These are phyloP conservation scores for Dorcoceras hygrometricum DNA, from an alignment of 257 asterid species.

Conservation along the genomic window DNA sequence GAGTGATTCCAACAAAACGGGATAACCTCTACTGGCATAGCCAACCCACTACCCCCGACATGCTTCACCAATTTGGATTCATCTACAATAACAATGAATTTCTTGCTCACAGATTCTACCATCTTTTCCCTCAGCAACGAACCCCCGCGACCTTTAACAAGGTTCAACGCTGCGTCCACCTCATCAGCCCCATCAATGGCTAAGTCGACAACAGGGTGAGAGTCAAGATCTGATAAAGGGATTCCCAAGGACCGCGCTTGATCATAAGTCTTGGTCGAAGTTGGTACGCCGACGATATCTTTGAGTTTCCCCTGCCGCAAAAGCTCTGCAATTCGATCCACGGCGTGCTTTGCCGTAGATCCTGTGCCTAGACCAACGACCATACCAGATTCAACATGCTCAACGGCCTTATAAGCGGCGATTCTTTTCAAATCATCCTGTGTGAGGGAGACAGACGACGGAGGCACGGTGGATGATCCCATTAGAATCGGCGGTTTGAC, in stretches of 20 bases:
- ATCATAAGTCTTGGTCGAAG: conserved; percentile 47
- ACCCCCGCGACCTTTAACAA: conserved; percentile 72
- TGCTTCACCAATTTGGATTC: conserved; percentile 54
- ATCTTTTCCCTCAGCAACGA: conserved; percentile 56
- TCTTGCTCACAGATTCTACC: conserved; percentile 51
- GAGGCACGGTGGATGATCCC: conserved; percentile 33
- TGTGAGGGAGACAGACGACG: conserved; percentile 34
- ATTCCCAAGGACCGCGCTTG: conserved; percentile 58
- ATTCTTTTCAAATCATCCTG: conserved; percentile 62
- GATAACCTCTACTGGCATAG: conserved; percentile 71
- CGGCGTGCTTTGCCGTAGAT: conserved; percentile 67
- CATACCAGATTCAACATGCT: conserved; percentile 61
- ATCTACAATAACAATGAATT: conserved; percentile 53
- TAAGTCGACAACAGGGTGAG: conserved; percentile 53
- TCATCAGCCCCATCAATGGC: conserved; percentile 75
- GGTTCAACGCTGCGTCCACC: conserved; percentile 56
- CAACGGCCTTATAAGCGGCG: conserved; percentile 63
- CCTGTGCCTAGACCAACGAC: conserved; percentile 63
- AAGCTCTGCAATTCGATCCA: conserved; percentile 50
- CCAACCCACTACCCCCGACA: conserved; percentile 58
- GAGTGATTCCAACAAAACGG: conserved; percentile 67
- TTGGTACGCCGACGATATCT: conserved; percentile 55
- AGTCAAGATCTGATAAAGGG: conserved; percentile 59
- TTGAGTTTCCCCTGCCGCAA: conserved; percentile 46
- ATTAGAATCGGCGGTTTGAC: conserved; percentile 33